Evolutionary conservation across 352 stramenopile genomes (phyloP).

Genomic region (Saprolegnia diclina): DNA sequence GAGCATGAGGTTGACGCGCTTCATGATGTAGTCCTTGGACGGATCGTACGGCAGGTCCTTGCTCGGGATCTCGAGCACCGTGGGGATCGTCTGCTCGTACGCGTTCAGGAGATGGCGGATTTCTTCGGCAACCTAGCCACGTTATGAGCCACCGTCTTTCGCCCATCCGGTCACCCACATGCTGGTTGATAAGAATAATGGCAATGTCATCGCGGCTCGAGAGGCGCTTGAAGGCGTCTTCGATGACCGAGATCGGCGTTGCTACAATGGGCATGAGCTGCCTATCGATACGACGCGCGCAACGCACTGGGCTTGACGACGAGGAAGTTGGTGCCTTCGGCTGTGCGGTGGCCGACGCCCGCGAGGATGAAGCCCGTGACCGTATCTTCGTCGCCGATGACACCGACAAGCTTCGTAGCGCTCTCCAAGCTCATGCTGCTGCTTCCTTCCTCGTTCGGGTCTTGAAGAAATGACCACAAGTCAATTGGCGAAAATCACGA

Average conservation of each 20-base stretch:
- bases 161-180: slow-evolving; percentile 47
- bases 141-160: neutral
- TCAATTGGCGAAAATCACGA: neutral
- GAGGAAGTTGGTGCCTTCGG: slow-evolving; percentile 95
- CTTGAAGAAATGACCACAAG: slow-evolving; percentile 17
- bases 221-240: slow-evolving; percentile 90
- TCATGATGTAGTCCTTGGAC: slow-evolving; percentile 99
- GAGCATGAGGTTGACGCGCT: slow-evolving; percentile 92
- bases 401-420: slow-evolving; percentile 73
- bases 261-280: slow-evolving; percentile 35
- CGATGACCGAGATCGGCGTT: slow-evolving; percentile 85
- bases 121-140: slow-evolving; percentile 89
- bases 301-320: slow-evolving; percentile 92
- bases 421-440: slow-evolving; percentile 58
- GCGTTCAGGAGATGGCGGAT: slow-evolving; percentile 97
- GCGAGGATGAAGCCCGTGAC: slow-evolving; percentile 98
- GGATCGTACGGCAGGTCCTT: slow-evolving; percentile 96
- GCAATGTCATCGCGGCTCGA: slow-evolving; percentile 94
- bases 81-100: slow-evolving; percentile 98
- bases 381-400: slow-evolving; percentile 94
- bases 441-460: neutral
- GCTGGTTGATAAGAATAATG: slow-evolving; percentile 99
- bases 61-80: slow-evolving; percentile 97
- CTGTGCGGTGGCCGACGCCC: slow-evolving; percentile 92
- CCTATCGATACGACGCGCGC: neutral